phyloP scores from a whole-genome alignment of 805 yeast genomes.

The Phaffomyces thermotolerans region DNA sequence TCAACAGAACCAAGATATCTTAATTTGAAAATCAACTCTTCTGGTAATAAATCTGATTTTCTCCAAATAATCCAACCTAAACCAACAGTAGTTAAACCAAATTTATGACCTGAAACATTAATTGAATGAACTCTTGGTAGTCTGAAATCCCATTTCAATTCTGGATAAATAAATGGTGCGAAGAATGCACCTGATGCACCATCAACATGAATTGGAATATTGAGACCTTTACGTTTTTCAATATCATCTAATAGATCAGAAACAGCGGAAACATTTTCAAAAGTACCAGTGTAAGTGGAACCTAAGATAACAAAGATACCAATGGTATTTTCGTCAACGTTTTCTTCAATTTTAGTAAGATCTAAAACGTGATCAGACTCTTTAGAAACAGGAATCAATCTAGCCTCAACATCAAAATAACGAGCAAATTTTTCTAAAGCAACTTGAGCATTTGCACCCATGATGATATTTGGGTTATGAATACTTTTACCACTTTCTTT shows the following conservation, averaged over 20 bases:
- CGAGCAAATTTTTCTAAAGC: conserved; percentile 92
- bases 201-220: conserved; percentile 84
- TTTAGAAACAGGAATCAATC: conserved; percentile 60
- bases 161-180: conserved; percentile 78
- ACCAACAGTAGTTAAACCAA: conserved; percentile 86
- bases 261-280: conserved; percentile 66
- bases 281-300: conserved; percentile 89
- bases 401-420: conserved; percentile 84
- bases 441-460: conserved; percentile 92
- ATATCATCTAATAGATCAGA: conserved; percentile 59
- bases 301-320: conserved; percentile 87
- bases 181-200: conserved; percentile 90
- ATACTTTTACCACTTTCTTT: conserved; percentile 50
- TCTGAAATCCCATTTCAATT: conserved; percentile 78
- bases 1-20: conserved; percentile 85
- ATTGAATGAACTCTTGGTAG: conserved; percentile 72
- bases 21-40: conserved; percentile 66
- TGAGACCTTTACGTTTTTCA: conserved; percentile 57
- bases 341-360: conserved; percentile 46
- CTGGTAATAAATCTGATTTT: conserved; percentile 55
- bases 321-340: conserved; percentile 85
- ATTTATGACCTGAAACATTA: conserved; percentile 90
- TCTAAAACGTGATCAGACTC: conserved; percentile 62
- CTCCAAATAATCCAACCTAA: conserved; percentile 91
- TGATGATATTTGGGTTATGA: conserved; percentile 72